These are phyloP conservation scores for Metarhizium guizhouense DNA, from an alignment of 2,329 filamentous ascomycete genomes.

Conservation along the genomic window DNA sequence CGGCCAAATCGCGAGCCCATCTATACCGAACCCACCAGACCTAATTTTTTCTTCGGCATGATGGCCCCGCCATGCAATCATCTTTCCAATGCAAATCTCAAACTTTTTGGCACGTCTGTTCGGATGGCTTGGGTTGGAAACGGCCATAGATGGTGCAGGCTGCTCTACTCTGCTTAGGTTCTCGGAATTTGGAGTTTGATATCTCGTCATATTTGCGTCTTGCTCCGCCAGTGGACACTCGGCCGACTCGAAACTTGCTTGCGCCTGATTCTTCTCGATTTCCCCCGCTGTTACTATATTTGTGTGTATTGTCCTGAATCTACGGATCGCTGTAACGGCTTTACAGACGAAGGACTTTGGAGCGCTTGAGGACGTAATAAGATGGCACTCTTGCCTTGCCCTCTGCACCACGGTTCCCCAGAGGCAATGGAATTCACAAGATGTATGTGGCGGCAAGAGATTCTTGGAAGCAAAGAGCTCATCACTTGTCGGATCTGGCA, in stretches of 20 bases:
- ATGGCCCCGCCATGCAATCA: constrained; percentile 24
- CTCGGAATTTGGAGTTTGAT: constrained; percentile 34
- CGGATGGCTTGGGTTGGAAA: constrained; percentile 23
- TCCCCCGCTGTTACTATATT: background rate
- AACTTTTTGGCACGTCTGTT: constrained; percentile 19
- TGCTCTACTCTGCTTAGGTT: constrained; percentile 27
- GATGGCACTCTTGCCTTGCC: background rate
- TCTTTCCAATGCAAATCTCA: constrained; percentile 20
- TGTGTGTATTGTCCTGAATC: constrained; percentile 1
- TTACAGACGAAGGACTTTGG: background rate
- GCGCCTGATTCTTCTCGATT: constrained; percentile 2
- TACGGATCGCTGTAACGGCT: background rate
- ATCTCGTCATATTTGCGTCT: constrained; percentile 26
- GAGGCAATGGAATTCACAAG: constrained; percentile 1
- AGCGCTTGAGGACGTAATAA: background rate
- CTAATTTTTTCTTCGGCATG: constrained; percentile 18
- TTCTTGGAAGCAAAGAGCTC: background rate
- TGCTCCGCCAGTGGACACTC: constrained; percentile 10
- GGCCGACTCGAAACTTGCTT: constrained; percentile 1
- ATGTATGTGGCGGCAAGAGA: background rate
- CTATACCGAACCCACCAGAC: constrained; percentile 15
- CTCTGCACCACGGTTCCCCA: constrained; percentile 6
- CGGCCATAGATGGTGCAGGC: constrained; percentile 21
- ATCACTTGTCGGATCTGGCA: constrained; percentile 2
- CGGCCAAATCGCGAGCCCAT: constrained; percentile 12